Conservation (phyloP, 805 yeast species). For the Candida germanica region DNA sequence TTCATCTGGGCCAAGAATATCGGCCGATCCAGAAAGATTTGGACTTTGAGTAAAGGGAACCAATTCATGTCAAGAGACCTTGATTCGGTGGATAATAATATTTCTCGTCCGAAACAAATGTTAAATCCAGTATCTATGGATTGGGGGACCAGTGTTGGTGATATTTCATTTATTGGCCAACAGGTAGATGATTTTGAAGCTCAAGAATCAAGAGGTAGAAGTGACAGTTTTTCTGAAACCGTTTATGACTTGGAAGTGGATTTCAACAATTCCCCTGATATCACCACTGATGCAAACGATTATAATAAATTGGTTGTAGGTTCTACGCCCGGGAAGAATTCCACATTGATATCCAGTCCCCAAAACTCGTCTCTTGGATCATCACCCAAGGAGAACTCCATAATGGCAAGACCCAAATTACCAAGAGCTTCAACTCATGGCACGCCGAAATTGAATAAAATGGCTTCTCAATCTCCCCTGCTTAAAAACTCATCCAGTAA, state of each 20-base stretch:
- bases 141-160: constrained; percentile 55
- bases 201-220: constrained; percentile 16
- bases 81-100: constrained; percentile 20
- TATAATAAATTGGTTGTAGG: constrained; percentile 15
- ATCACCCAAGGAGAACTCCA: constrained; percentile 9
- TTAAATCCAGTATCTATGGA: constrained; percentile 50
- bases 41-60: constrained; percentile 42
- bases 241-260: constrained; percentile 11
- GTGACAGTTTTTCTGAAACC: constrained; percentile 12
- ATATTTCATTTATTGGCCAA: constrained; percentile 52
- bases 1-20: constrained; percentile 39
- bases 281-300: constrained; percentile 7
- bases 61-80: constrained; percentile 34
- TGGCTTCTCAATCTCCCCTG: constrained; percentile 13
- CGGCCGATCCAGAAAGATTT: constrained; percentile 22
- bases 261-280: constrained; percentile 9
- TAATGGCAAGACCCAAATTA: constrained; percentile 10
- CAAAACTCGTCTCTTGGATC: constrained; percentile 5
- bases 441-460: constrained; percentile 1
- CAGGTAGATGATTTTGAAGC: constrained; percentile 36
- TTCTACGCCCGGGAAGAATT: constrained; percentile 4
- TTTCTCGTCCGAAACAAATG: constrained; percentile 44
- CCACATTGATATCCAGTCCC: constrained; percentile 5
- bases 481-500: constrained; percentile 14
- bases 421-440: constrained; percentile 12